These are phyloP conservation scores for Panus rudis DNA, from an alignment of 768 basidiomycete genomes.

Conservation along the genomic window DNA sequence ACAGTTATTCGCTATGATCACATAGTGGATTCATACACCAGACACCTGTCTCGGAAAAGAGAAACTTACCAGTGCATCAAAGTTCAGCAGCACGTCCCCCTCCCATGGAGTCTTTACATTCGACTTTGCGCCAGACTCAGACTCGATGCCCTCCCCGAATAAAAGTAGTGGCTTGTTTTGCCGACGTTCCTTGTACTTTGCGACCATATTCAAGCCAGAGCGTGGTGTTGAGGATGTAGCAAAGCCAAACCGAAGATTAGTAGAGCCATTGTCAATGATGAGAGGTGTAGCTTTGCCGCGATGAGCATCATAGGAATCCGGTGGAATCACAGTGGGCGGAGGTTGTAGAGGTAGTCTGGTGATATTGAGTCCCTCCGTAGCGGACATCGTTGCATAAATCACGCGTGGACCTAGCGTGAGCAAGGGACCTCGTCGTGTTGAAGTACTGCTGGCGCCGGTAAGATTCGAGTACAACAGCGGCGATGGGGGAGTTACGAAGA, in stretches of 20 bases:
- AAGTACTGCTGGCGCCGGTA: too few relatives aligned
- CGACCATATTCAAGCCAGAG: slow-evolving; percentile 61
- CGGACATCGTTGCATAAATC: too few relatives aligned
- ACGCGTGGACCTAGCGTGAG: too few relatives aligned
- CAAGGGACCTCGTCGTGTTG: too few relatives aligned
- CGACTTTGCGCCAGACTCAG: slow-evolving; percentile 75
- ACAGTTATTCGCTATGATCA: slow-evolving; percentile 5
- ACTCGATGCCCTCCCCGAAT: slow-evolving; percentile 83
- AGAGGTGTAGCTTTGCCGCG: slow-evolving; percentile 54
- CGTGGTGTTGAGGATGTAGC: slow-evolving; percentile 52
- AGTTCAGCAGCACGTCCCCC: slow-evolving; percentile 86
- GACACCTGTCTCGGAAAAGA: neutral
- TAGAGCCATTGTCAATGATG: slow-evolving; percentile 87
- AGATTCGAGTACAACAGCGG: too few relatives aligned
- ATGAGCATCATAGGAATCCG: slow-evolving; percentile 45
- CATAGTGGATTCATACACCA: slow-evolving; percentile 2
- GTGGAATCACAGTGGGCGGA: slow-evolving; percentile 28
- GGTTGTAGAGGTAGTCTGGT: slow-evolving; percentile 18
- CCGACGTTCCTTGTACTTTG: slow-evolving; percentile 87
- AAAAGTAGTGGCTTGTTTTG: slow-evolving; percentile 76
- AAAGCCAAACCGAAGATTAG: slow-evolving; percentile 78
- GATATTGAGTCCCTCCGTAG: neutral
- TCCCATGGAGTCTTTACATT: slow-evolving; percentile 87
- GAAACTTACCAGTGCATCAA: slow-evolving; percentile 81
- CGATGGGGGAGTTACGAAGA: too few relatives aligned